Percentiles rank a stretch among this genome's conserved stretches.
Evolutionary conservation across 805 yeast genomes (phyloP).

Genomic region (Saccharomycopsis oosterbeekiorum): DNA sequence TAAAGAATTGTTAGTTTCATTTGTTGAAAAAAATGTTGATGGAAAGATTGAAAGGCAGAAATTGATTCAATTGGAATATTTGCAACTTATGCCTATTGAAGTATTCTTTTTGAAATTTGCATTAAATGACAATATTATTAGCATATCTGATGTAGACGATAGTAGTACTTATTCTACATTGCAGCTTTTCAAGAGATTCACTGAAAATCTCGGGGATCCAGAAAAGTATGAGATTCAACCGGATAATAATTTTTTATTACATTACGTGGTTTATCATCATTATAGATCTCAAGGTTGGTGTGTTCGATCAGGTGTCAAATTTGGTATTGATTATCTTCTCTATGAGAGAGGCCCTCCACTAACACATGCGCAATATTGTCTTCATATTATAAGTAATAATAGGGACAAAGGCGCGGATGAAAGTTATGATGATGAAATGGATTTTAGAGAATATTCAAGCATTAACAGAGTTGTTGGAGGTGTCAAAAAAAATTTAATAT

Average conservation of each 20-base stretch:
- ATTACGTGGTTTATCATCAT: conserved; percentile 75
- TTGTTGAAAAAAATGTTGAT: conserved; percentile 27
- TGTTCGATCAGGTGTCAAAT: conserved; percentile 82
- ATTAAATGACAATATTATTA: conserved; percentile 36
- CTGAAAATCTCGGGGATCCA: neutral
- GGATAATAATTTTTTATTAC: conserved; percentile 35
- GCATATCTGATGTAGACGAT: conserved; percentile 21
- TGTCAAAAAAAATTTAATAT: conserved; percentile 68
- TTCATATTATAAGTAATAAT: conserved; percentile 38
- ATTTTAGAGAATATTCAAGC: conserved; percentile 46
- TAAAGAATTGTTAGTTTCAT: conserved; percentile 14
- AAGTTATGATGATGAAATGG: conserved; percentile 15
- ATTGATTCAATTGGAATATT: conserved; percentile 28
- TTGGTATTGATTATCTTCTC: conserved; percentile 76
- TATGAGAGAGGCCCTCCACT: conserved; percentile 93
- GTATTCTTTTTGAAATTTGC: conserved; percentile 58
- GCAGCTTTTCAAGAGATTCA: neutral
- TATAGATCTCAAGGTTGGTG: conserved; percentile 92
- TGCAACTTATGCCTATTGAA: conserved; percentile 72
- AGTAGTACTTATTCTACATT: neutral
- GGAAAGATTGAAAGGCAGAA: conserved; percentile 30
- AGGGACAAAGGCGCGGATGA: conserved; percentile 23
- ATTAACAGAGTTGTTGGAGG: conserved; percentile 76
- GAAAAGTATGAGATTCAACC: conserved; percentile 10
- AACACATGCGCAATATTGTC: conserved; percentile 83